Evolutionary conservation across 257 asterid species (phyloP).

Genomic region (Paraleonurus japonicus): DNA sequence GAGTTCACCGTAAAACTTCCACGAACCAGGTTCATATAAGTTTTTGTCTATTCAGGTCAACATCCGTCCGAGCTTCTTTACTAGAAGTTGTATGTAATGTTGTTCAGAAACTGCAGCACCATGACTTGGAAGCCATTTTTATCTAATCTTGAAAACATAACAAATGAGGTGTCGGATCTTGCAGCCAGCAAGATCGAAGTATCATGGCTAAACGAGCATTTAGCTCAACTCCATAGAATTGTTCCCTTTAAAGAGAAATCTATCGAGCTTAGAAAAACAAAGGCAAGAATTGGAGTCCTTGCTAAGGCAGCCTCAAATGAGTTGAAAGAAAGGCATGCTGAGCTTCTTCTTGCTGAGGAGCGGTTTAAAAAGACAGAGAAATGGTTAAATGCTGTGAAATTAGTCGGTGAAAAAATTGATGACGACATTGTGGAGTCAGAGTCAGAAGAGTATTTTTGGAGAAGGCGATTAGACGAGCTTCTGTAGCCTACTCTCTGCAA

Average conservation of each 20-base stretch:
- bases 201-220: conserved; percentile 36
- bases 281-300: conserved; percentile 14
- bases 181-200: conserved; percentile 6
- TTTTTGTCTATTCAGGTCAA: conserved; percentile 20
- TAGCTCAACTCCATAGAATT: conserved; percentile 21
- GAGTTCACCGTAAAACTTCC: too few species aligned
- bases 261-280: conserved; percentile 17
- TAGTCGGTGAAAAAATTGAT: conserved; percentile 22
- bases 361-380: conserved; percentile 33
- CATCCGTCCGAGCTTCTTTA: conserved; percentile 32
- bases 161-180: conserved; percentile 18
- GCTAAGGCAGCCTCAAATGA: conserved; percentile 29
- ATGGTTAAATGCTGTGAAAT: conserved; percentile 28
- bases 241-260: conserved; percentile 11
- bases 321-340: conserved; percentile 27
- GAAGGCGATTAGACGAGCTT: conserved; percentile 32
- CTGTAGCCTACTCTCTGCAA: conserved; percentile 3
- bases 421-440: conserved; percentile 29
- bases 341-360: conserved; percentile 35
- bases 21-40: too few species aligned
- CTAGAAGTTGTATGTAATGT: conserved; percentile 35
- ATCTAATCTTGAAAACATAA: conserved; percentile 31
- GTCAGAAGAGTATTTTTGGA: conserved; percentile 32
- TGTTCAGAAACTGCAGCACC: conserved; percentile 27
- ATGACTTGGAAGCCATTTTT: conserved; percentile 19